phyloP scores from a whole-genome alignment of 192 early-diverging fungal species.

The Glomus cerebriforme region DNA sequence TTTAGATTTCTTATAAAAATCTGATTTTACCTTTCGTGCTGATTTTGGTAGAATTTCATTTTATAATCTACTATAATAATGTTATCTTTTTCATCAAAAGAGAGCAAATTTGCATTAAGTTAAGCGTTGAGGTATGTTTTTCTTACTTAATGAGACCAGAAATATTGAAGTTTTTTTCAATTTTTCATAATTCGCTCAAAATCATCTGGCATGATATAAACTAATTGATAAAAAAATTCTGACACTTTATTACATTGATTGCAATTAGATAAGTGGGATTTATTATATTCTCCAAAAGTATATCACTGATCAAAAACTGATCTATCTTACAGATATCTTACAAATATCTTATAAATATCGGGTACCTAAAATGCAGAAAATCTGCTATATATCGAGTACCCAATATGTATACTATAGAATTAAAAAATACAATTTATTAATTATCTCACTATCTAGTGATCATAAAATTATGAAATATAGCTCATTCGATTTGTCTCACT shows the following conservation, averaged over 20 bases:
- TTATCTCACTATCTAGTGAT: too few species aligned
- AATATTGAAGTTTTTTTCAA: conserved; percentile 10
- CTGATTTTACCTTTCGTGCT: not conserved
- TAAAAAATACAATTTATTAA: too few species aligned
- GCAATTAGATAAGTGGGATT: not conserved
- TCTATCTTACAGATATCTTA: too few species aligned
- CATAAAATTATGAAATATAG: too few species aligned
- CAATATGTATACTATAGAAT: too few species aligned
- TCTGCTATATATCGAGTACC: too few species aligned
- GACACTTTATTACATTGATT: not conserved
- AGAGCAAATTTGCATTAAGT: not conserved
- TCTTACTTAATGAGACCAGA: not conserved
- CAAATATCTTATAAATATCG: too few species aligned
- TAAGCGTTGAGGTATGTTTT: conserved; percentile 3
- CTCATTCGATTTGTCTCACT: too few species aligned
- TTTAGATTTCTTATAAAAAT: conserved; percentile 1
- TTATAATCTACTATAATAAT: conserved; percentile 16
- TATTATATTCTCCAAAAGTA: not conserved
- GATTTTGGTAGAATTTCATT: conserved; percentile 8
- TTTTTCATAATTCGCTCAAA: not conserved
- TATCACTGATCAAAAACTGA: too few species aligned
- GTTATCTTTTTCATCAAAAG: not conserved
- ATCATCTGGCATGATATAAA: not conserved
- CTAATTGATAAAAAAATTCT: not conserved
- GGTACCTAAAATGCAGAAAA: too few species aligned